Base-by-base conservation (phyloP, 2,329 filamentous ascomycete species). In the Pestalotiopsis sp. region DNA sequence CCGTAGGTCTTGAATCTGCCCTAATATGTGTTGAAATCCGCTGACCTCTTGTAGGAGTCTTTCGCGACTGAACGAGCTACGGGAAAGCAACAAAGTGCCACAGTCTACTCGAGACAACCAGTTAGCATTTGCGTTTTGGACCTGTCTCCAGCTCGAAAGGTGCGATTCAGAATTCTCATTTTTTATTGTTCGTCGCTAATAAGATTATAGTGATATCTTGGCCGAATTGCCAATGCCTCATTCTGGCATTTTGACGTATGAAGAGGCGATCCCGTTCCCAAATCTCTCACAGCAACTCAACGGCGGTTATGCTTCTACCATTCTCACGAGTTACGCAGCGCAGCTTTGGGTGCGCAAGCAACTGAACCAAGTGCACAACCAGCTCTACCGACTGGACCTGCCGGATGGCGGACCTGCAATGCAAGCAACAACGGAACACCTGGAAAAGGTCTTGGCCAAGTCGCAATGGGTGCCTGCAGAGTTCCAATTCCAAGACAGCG, bases 101-200 rank as follows among this genome's bases (percentile, higher is more conserved):
- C 66, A 79, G 52, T 84, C 83, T 52, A 80, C 77, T 68, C 73
- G 82, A 60, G 87, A 91, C 74, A 93, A 94, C 75, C 85, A 91
- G 68, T 84, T 92, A 45, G 84, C 92, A 14, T 87, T 97, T 73
- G 92, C 93, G 0, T 98, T 95, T 75, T 98, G 95, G 95, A 96
- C 95, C 7, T 97, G 93, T 77, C 83, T 98, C 71, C 95, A 98
- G 76, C 85, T 98, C 12, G 95, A 98, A 80, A 97, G 91, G 92
- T 93, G 79, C 73, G 80, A 58, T 17, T 4, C 31, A 36, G 23
- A n/a, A 25, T 17, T 45, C 11, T 38, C 4, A 6, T 3, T 23
- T 45, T 11, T 38, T 9, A 36, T 36, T 4, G 25, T 12, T 52
- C 3, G 20, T 31, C n/a, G 11, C 63, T 66, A 57, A 52, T 39